phyloP scores from a whole-genome alignment of 805 yeast species.

The Saitoella complicata region DNA sequence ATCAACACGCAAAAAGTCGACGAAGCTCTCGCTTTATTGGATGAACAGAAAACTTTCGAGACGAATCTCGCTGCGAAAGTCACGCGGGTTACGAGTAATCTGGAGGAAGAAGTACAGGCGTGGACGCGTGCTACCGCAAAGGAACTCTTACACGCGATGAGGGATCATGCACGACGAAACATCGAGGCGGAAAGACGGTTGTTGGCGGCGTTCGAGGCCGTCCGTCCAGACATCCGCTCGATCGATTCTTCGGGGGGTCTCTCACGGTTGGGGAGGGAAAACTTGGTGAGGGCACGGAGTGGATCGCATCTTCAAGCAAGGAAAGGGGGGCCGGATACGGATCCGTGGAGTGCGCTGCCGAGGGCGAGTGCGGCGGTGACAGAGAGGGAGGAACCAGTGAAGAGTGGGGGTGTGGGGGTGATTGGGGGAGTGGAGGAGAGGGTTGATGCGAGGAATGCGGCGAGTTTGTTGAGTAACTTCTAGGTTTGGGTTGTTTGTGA shows the following conservation, averaged over 20 bases:
- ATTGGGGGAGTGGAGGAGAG: no score
- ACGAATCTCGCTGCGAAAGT: constrained; percentile 62
- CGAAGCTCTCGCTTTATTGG: constrained; percentile 68
- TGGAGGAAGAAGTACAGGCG: constrained; percentile 55
- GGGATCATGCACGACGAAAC: constrained; percentile 45
- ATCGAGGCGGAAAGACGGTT: constrained; percentile 79
- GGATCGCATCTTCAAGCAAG: no score
- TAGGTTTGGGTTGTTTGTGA: no score
- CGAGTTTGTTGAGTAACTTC: no score
- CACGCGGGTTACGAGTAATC: constrained; percentile 68
- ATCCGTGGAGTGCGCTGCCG: no score
- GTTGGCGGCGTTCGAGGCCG: constrained; percentile 53
- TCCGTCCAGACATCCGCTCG: constrained; percentile 52
- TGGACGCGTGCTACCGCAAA: constrained; percentile 43
- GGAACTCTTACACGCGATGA: constrained; percentile 38
- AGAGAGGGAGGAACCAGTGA: no score
- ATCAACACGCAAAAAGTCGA: constrained; percentile 81
- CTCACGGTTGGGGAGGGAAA: constrained; percentile 64
- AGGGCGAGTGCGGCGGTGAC: no score
- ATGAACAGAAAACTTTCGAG: constrained; percentile 61
- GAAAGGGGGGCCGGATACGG: no score
- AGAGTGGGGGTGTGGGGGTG: no score
- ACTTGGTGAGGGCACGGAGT: constrained; percentile 7
- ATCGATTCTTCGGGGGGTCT: constrained; percentile 70
- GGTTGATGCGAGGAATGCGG: no score